A percentile compares a stretch with the other conserved stretches of the same genome.
Conservation (phyloP, 495 filamentous ascomycete species). For the Penicillium samsonianum region DNA sequence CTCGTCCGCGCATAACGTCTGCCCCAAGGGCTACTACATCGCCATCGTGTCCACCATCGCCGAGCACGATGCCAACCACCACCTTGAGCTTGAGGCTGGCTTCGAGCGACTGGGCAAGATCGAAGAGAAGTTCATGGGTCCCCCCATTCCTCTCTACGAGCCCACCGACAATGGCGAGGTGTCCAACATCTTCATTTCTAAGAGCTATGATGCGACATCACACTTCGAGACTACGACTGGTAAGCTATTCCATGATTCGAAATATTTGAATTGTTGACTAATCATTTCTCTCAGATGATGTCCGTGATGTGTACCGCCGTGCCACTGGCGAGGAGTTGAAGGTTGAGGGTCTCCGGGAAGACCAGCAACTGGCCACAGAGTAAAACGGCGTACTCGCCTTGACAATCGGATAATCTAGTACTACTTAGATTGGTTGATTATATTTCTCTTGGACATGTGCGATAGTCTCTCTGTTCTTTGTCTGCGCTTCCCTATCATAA, state of each 20-base stretch:
- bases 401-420: constrained; percentile 31
- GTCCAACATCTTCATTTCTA: constrained; percentile 95
- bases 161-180: constrained; percentile 81
- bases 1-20: constrained; percentile 95
- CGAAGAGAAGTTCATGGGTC: constrained; percentile 96
- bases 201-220: constrained; percentile 95
- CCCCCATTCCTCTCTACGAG: constrained; percentile 90
- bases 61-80: constrained; percentile 88
- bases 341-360: constrained; percentile 56
- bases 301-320: constrained; percentile 88
- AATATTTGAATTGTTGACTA: constrained; percentile 2
- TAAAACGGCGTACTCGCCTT: constrained; percentile 29
- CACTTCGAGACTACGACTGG: constrained; percentile 93
- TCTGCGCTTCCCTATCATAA: constrained; percentile 17
- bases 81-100: constrained; percentile 89
- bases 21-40: constrained; percentile 98
- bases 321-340: constrained; percentile 86
- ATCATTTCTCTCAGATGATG: constrained; percentile 62
- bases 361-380: constrained; percentile 52
- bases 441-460: constrained; percentile 36
- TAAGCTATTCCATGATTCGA: constrained; percentile 29
- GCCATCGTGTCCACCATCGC: constrained; percentile 98
- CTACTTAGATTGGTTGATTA: constrained; percentile 36
- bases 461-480: constrained; percentile 24
- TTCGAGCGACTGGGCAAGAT: constrained; percentile 91